These are phyloP conservation scores for Modicella reniformis DNA, from an alignment of 371 early-diverging fungal genomes.

Conservation along the genomic window DNA sequence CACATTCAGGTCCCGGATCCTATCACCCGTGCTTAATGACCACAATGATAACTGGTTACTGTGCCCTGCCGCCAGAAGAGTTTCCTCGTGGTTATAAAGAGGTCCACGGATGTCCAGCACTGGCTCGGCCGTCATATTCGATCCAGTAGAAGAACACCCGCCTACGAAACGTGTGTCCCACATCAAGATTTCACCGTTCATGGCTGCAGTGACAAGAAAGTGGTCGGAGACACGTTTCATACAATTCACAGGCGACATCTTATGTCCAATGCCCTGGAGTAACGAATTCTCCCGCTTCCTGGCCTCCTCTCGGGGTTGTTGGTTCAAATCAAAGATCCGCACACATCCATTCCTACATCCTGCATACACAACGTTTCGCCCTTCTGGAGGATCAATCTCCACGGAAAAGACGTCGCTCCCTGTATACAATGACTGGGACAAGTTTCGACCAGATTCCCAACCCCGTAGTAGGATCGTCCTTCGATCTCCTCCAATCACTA, in stretches of 20 bases:
- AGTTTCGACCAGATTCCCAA: constrained; percentile 20
- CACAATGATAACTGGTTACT: constrained; percentile 36
- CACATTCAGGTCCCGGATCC: constrained; percentile 33
- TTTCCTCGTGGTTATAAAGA: constrained; percentile 26
- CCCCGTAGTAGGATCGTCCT: constrained; percentile 13
- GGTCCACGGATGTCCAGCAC: constrained; percentile 30
- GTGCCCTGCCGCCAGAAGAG: constrained; percentile 34
- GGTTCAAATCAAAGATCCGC: constrained; percentile 34
- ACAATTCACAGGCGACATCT: constrained; percentile 35
- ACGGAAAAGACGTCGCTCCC: constrained; percentile 52
- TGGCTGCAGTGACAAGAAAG: constrained; percentile 45
- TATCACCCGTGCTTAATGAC: constrained; percentile 39
- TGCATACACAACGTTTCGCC: constrained; percentile 35
- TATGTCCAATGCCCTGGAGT: constrained; percentile 39
- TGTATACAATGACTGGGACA: constrained; percentile 15
- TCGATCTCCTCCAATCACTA: constrained; percentile 34
- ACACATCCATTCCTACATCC: constrained; percentile 50
- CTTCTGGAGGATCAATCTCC: constrained; percentile 26
- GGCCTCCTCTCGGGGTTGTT: constrained; percentile 1
- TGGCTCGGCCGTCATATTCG: constrained; percentile 17
- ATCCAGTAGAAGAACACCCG: not conserved
- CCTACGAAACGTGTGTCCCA: constrained; percentile 51
- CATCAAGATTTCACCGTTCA: constrained; percentile 47
- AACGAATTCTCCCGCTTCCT: constrained; percentile 7
- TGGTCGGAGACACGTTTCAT: constrained; percentile 34